Percentiles rank a stretch among this genome's conserved stretches.
Conservation (phyloP, 768 basidiomycete genomes). For the Suillus variegatus region DNA sequence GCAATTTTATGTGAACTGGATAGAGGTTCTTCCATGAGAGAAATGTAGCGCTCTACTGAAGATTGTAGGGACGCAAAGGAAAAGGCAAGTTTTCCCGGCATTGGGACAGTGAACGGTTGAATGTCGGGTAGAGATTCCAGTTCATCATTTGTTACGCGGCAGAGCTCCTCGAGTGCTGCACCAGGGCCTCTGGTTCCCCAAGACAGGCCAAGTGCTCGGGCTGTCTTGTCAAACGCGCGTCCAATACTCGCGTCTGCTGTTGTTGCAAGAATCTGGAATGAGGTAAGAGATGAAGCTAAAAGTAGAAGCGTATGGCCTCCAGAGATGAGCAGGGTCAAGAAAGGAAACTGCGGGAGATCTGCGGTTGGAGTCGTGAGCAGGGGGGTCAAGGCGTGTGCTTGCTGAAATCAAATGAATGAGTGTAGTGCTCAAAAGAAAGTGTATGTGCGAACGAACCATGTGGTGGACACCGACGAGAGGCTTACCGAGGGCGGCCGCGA, state of each 20-base stretch:
- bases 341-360: slow-evolving; percentile 69
- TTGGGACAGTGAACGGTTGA: slow-evolving; percentile 47
- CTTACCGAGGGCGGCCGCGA: slow-evolving; percentile 76
- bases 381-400: slow-evolving; percentile 89
- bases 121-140: slow-evolving; percentile 28
- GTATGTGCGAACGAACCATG: slow-evolving; percentile 61
- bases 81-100: slow-evolving; percentile 61
- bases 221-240: no score
- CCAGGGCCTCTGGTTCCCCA: slow-evolving; percentile 71
- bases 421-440: no score
- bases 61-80: slow-evolving; percentile 83
- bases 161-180: slow-evolving; percentile 78
- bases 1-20: slow-evolving; percentile 34
- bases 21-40: slow-evolving; percentile 33
- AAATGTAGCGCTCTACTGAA: slow-evolving; percentile 60
- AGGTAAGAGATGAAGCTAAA: slow-evolving; percentile 57
- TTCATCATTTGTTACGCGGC: slow-evolving; percentile 34
- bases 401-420: slow-evolving; percentile 43
- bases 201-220: slow-evolving; percentile 50
- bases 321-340: slow-evolving; percentile 84
- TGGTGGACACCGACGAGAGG: slow-evolving; percentile 92
- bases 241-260: slow-evolving; percentile 55
- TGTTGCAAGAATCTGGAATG: slow-evolving; percentile 72
- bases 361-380: slow-evolving; percentile 57
- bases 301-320: slow-evolving; percentile 95